Conservation (phyloP, 2,329 filamentous ascomycete genomes). For the Fusarium siculi region DNA sequence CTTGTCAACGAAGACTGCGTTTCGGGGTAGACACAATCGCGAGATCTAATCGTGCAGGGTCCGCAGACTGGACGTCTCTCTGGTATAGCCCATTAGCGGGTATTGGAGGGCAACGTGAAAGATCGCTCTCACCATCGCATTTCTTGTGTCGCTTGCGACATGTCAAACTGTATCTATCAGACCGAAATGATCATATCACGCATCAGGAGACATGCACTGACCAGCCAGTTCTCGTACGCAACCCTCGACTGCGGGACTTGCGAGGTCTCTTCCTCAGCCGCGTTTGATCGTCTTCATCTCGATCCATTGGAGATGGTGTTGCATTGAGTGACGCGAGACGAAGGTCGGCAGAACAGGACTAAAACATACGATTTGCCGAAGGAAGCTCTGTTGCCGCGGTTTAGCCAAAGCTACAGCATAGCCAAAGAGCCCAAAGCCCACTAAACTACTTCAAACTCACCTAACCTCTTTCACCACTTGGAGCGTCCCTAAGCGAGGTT, state of each 20-base stretch:
- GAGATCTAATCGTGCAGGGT: background rate
- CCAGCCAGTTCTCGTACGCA: background rate
- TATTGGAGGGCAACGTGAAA: background rate
- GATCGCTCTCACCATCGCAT: background rate
- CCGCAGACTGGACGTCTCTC: background rate
- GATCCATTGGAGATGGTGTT: background rate
- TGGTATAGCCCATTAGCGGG: background rate
- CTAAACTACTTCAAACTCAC: background rate
- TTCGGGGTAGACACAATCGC: background rate
- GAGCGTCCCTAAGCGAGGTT: background rate
- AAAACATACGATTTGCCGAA: background rate
- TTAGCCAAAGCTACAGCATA: background rate
- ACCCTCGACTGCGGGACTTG: background rate
- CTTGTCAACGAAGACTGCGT: background rate
- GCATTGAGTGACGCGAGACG: background rate
- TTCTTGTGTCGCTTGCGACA: background rate
- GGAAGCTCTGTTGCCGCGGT: background rate
- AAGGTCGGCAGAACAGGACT: background rate
- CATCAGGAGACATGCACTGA: background rate
- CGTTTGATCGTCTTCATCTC: background rate
- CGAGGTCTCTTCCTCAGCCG: background rate
- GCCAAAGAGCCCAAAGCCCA: accelerated
- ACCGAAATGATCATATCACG: background rate
- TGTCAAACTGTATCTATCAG: background rate
- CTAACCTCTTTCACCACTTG: too few species aligned